Percentiles rank a stretch among this genome's conserved stretches.
Conservation (phyloP, 179 eudicot species). For the Gypsophila paniculata region DNA sequence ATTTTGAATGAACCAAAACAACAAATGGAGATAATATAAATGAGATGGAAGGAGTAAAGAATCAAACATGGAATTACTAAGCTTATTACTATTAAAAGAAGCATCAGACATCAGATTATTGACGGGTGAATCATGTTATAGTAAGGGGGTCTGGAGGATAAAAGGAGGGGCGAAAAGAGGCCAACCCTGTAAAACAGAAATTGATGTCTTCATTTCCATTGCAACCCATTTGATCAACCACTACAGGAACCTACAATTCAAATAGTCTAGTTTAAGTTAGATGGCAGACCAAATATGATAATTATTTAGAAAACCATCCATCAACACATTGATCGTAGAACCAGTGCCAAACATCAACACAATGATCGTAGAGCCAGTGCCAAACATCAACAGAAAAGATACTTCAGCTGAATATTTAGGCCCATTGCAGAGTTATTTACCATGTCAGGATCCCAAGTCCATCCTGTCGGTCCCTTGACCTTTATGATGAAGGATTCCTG, state of each 20-base stretch:
- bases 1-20: too few relatives aligned
- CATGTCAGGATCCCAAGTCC: slow-evolving; percentile 94
- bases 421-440: slow-evolving; percentile 26
- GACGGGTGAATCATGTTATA: not conserved
- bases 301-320: slow-evolving; percentile 9
- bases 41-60: not conserved
- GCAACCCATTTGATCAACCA: slow-evolving; percentile 79
- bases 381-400: slow-evolving; percentile 6
- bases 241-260: slow-evolving; percentile 68
- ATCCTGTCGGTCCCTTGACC: slow-evolving; percentile 89
- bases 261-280: slow-evolving; percentile 23
- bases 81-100: not conserved
- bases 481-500: slow-evolving; percentile 93
- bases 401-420: slow-evolving; percentile 6
- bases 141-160: not conserved
- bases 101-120: not conserved
- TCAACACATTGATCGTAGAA: not conserved
- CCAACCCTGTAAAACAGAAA: slow-evolving; percentile 91
- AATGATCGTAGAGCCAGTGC: too few relatives aligned
- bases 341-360: too few relatives aligned
- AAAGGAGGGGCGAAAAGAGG: not conserved
- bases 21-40: too few relatives aligned
- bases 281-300: not conserved
- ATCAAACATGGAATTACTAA: not conserved
- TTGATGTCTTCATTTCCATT: slow-evolving; percentile 93